phyloP scores from a whole-genome alignment of 148 eudicot species.

The Chenopodium album region DNA sequence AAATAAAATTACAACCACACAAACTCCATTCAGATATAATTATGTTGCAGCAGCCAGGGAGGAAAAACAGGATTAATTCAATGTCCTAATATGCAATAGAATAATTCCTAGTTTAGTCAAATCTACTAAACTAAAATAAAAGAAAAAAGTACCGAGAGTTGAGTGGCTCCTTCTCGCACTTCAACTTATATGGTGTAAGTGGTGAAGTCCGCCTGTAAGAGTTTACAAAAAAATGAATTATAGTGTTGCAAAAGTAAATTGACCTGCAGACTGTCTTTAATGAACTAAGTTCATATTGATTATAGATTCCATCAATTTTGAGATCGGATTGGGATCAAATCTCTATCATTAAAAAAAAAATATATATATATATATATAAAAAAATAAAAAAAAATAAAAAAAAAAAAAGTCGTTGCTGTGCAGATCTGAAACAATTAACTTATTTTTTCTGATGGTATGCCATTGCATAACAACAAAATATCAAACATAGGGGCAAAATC shows the following conservation, averaged over 20 bases:
- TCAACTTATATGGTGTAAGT: slow-evolving; percentile 60
- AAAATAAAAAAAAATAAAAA: too few species aligned
- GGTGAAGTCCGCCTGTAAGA: slow-evolving; percentile 66
- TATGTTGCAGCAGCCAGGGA: not conserved
- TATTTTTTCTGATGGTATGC: too few species aligned
- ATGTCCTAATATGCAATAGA: not conserved
- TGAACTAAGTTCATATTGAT: not conserved
- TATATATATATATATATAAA: too few species aligned
- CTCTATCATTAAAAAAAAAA: too few species aligned
- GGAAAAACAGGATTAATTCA: not conserved
- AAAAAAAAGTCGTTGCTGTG: not conserved
- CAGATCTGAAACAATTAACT: not conserved
- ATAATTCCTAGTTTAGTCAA: not conserved
- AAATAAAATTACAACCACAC: not conserved
- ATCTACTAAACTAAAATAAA: not conserved
- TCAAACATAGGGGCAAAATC: not conserved
- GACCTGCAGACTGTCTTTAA: not conserved
- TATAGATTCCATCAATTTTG: not conserved
- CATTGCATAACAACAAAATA: too few species aligned
- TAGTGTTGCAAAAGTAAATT: not conserved
- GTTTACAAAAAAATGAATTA: not conserved
- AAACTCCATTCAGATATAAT: not conserved
- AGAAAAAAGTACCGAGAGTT: slow-evolving; percentile 69
- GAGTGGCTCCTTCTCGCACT: slow-evolving; percentile 89
- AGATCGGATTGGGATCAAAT: too few species aligned